Percentiles rank a stretch among this genome's conserved stretches.
These are phyloP conservation scores for Salix exigua DNA, from an alignment of 345 rosid genomes.

Conservation along the genomic window DNA sequence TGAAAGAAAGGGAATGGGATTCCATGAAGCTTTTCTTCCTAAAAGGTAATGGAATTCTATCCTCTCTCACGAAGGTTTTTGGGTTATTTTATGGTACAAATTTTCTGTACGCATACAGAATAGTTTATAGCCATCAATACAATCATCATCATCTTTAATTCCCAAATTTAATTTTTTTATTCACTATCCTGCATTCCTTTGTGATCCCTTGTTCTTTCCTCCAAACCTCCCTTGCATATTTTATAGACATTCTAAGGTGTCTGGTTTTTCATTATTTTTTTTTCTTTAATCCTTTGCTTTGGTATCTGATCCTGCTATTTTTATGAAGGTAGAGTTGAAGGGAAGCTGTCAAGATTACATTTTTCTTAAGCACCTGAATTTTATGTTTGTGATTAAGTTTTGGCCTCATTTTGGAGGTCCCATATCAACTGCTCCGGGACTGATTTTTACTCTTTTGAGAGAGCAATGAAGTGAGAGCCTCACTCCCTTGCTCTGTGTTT, in stretches of 20 bases:
- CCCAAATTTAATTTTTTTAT: background rate
- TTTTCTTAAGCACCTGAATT: constrained; percentile 68
- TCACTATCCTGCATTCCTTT: background rate
- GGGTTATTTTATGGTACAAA: too few species aligned
- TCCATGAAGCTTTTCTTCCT: constrained; percentile 42
- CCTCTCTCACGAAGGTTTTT: constrained; percentile 39
- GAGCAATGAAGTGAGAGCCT: constrained; percentile 83
- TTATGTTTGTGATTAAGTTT: constrained; percentile 17
- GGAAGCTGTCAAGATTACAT: constrained; percentile 66
- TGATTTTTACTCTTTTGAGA: constrained; percentile 62
- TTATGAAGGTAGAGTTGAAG: constrained; percentile 65
- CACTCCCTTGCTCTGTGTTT: background rate
- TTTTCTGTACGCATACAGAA: background rate
- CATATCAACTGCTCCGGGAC: constrained; percentile 9
- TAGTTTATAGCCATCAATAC: background rate
- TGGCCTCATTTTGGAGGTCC: constrained; percentile 14
- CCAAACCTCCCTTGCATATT: background rate
- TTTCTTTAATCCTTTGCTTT: background rate
- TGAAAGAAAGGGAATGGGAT: constrained; percentile 41
- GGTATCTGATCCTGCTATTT: background rate
- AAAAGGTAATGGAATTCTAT: constrained; percentile 50
- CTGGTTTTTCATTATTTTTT: background rate
- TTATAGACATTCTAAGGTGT: constrained; percentile 58
- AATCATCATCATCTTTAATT: background rate
- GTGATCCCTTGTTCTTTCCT: background rate